Base-by-base conservation (phyloP, 1,284 basidiomycete species). In the Leccinum pallidistipes region DNA sequence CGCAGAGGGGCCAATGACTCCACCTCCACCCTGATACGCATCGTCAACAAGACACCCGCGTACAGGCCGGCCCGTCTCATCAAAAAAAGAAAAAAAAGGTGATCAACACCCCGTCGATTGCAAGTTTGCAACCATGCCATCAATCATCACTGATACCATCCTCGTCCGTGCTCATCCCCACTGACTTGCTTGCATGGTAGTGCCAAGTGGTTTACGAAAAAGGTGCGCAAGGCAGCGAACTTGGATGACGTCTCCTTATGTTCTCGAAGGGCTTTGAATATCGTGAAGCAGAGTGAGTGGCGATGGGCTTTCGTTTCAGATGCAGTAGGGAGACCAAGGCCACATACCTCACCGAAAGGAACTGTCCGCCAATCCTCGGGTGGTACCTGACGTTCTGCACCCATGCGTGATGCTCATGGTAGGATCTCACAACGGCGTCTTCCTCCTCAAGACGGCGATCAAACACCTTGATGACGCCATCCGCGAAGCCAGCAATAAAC, bases 321-420 rank as follows among this genome's bases (percentile, higher is more conserved):
- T 49, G 43, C 27, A 10, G 31, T 5, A 0, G 14, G 40, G 11
- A 11, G n/a, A 52, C 6, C 49, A 21, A 57, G 9, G 51, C 14
- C 14, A 65, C 83, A 60, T 66, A 95, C 94, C 91, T 90, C 45
- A 92, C 95, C n/a, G 95, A 95, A 10, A 98, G 78, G 66, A 98
- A 85, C 69, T 97, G 94, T 16, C 84, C 82, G 21, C 83, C 79
- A 7, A 86, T 80, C 3, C 83, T 86, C 10, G 90, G 87, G 77
- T 98, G 92, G 80, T 95, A 91, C 65, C 90, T 87, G 38, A 96
- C 91, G 66, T 91, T 94, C 74, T 95, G 93, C 21, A 98, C 87
- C 95, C 96, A 98, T 9, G 91, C 87, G 36, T 85, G 82, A 77
- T 99, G 97, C 56, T 93, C 90, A 52, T 85, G 80, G 75, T 92